Percentiles rank a stretch among this genome's conserved stretches.
These are phyloP conservation scores for Phytophthora lateralis DNA, from an alignment of 352 stramenopile genomes.

Conservation along the genomic window DNA sequence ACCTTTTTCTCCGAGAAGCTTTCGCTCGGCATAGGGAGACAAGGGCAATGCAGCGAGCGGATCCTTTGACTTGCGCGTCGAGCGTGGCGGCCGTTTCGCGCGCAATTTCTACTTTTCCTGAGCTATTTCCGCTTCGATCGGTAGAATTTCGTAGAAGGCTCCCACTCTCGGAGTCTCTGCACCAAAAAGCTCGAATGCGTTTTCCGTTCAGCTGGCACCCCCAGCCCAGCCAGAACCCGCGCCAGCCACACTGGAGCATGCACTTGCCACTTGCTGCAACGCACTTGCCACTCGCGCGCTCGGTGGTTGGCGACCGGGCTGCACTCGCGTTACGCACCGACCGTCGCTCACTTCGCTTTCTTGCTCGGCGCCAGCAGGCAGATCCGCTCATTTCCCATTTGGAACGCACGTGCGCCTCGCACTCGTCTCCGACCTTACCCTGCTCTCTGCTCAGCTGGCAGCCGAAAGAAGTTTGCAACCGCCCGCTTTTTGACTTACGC, in stretches of 20 bases:
- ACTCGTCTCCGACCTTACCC: slow-evolving; percentile 6
- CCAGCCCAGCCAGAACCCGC: slow-evolving; percentile 39
- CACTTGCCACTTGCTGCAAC: slow-evolving; percentile 49
- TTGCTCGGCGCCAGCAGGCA: slow-evolving; percentile 30
- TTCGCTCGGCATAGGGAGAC: too few relatives aligned
- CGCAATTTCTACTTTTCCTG: slow-evolving; percentile 18
- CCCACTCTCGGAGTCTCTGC: slow-evolving; percentile 30
- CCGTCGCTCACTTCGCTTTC: slow-evolving; percentile 38
- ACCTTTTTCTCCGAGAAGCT: slow-evolving; percentile 17
- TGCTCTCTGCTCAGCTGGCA: slow-evolving; percentile 9
- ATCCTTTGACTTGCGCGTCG: not conserved
- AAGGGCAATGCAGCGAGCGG: not conserved
- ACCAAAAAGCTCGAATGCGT: slow-evolving; percentile 37
- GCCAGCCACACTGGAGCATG: slow-evolving; percentile 31
- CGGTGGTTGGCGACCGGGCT: slow-evolving; percentile 28
- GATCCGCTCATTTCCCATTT: slow-evolving; percentile 14
- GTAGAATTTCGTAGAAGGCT: slow-evolving; percentile 17
- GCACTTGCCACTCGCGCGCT: slow-evolving; percentile 43
- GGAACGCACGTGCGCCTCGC: not conserved
- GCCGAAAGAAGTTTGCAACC: not conserved
- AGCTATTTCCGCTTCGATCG: slow-evolving; percentile 7
- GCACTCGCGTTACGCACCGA: slow-evolving; percentile 17
- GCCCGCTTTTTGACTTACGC: not conserved
- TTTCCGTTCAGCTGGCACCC: slow-evolving; percentile 38
- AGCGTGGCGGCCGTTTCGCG: slow-evolving; percentile 18